Base-by-base conservation (phyloP, 495 filamentous ascomycete species). In the Penicillium malachiteum region DNA sequence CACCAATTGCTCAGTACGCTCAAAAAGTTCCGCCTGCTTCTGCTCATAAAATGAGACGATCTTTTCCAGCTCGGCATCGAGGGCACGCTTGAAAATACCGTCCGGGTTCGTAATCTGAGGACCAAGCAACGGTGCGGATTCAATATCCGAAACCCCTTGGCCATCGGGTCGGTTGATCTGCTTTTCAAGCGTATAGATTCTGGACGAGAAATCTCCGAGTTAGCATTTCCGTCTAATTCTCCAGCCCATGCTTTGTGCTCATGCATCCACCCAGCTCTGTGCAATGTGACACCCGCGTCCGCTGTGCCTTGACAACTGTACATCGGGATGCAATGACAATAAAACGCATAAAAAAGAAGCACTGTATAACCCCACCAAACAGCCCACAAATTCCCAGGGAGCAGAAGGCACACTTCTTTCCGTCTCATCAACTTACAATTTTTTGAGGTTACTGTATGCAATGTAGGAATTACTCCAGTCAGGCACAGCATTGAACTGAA, bases 401-500 rank as follows among this genome's bases (percentile, higher is more conserved):
- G 21, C 1, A 26, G 21, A 26, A 26, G 21, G 21, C 21, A 26
- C 2, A 26, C 21, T 2, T 37, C 8, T 7, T 10, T 10, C 5
- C 32, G 17, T 38, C 11, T 12, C 2, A n/a, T 14, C 12, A 50
- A 80, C 91, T 67, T 75, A 96, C 92, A 96, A 77, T 79, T 99
- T 99, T 82, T 99, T 99, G 59, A 97, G 83, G 64, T 96, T 97
- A 70, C 91, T 96, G 72, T 99, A 99, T 51, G 91, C 87, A 63
- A 99, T 94, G 71, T 99, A 99, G 71, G 96, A 84, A 57, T 85
- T 89, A 76, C 92, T 97, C 94, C 94, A 99, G 68, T 99, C 94
- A 17, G 95, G 94, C 53, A 99, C 95, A 52, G 94, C 91, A 74
- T 99, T 99, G 75, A 99, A 99, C 77, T 99, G 94, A 60, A 99